Conservation (phyloP, 805 yeast species). For the Tanozyma kutaoensis region DNA sequence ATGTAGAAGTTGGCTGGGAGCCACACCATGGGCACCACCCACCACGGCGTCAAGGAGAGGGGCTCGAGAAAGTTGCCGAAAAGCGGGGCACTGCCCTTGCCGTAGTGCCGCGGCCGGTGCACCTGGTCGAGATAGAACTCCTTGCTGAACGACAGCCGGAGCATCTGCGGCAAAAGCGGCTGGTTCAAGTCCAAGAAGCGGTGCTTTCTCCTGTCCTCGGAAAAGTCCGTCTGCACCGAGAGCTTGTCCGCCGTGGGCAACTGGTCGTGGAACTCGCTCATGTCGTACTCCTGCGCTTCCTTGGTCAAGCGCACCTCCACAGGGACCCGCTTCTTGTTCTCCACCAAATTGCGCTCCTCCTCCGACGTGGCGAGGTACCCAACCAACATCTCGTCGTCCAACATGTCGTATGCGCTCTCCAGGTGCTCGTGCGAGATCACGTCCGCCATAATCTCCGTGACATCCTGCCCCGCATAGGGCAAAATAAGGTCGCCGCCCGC, state of each 20-base stretch:
- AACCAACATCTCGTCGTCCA: slow-evolving; percentile 66
- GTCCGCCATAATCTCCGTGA: slow-evolving; percentile 69
- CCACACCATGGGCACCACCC: slow-evolving; percentile 82
- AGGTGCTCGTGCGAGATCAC: slow-evolving; percentile 63
- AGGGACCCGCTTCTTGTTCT: slow-evolving; percentile 42
- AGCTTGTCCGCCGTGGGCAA: slow-evolving; percentile 65
- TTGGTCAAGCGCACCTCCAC: slow-evolving; percentile 39
- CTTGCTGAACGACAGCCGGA: slow-evolving; percentile 62
- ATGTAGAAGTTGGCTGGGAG: slow-evolving; percentile 63
- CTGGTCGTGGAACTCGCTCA: slow-evolving; percentile 37
- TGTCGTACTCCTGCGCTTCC: slow-evolving; percentile 12
- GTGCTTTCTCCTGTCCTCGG: slow-evolving; percentile 60
- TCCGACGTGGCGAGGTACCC: slow-evolving; percentile 74
- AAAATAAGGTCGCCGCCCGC: slow-evolving; percentile 41
- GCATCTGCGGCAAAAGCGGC: slow-evolving; percentile 73
- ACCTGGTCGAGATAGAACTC: slow-evolving; percentile 92
- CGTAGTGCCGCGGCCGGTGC: slow-evolving; percentile 96
- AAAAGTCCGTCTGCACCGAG: slow-evolving; percentile 66
- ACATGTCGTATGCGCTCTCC: slow-evolving; percentile 74
- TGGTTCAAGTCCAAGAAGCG: slow-evolving; percentile 74
- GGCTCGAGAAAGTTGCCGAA: slow-evolving; percentile 96
- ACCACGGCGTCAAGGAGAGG: slow-evolving; percentile 86
- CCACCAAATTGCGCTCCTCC: slow-evolving; percentile 60
- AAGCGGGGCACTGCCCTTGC: slow-evolving; percentile 90
- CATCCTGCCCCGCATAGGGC: slow-evolving; percentile 26